phyloP scores from a whole-genome alignment of 768 basidiomycete species.

The Agaricus sinodeliciosus region DNA sequence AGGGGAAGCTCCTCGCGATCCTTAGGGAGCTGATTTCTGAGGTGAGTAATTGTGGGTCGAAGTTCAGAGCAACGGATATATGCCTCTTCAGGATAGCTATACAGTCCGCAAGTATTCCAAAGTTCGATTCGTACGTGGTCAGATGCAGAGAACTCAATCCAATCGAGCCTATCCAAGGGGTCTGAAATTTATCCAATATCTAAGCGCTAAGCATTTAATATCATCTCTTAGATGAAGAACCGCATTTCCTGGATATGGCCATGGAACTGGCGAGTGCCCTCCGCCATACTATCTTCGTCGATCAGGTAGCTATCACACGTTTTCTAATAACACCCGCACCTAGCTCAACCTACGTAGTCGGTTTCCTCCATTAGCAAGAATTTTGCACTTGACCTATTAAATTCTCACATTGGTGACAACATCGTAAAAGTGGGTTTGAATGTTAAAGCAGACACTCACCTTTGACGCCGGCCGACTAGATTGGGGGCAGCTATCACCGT shows the following conservation, averaged over 20 bases:
- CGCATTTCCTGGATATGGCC: slow-evolving; percentile 69
- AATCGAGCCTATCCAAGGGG: slow-evolving; percentile 67
- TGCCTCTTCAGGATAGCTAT: slow-evolving; percentile 54
- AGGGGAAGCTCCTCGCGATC: slow-evolving; percentile 76
- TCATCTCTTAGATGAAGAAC: slow-evolving; percentile 58
- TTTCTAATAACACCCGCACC: neutral
- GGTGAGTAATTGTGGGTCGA: slow-evolving; percentile 27
- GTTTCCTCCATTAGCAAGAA: slow-evolving; percentile 49
- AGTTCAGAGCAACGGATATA: neutral
- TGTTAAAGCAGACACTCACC: neutral
- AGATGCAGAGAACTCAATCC: slow-evolving; percentile 47
- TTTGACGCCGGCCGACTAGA: slow-evolving; percentile 36
- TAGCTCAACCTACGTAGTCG: slow-evolving; percentile 14
- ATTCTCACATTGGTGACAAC: slow-evolving; percentile 89
- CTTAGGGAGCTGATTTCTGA: slow-evolving; percentile 67
- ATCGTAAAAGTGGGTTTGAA: slow-evolving; percentile 69
- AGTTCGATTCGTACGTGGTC: slow-evolving; percentile 49
- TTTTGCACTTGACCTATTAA: slow-evolving; percentile 65
- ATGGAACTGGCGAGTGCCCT: slow-evolving; percentile 56
- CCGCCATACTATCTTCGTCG: slow-evolving; percentile 77
- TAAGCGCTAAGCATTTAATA: neutral
- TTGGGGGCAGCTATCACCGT: slow-evolving; percentile 72
- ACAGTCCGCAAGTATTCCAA: slow-evolving; percentile 66
- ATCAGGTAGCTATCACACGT: slow-evolving; percentile 51
- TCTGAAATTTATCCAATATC: slow-evolving; percentile 16